phyloP scores from a whole-genome alignment of 768 basidiomycete species.

The Panellus pusillus region DNA sequence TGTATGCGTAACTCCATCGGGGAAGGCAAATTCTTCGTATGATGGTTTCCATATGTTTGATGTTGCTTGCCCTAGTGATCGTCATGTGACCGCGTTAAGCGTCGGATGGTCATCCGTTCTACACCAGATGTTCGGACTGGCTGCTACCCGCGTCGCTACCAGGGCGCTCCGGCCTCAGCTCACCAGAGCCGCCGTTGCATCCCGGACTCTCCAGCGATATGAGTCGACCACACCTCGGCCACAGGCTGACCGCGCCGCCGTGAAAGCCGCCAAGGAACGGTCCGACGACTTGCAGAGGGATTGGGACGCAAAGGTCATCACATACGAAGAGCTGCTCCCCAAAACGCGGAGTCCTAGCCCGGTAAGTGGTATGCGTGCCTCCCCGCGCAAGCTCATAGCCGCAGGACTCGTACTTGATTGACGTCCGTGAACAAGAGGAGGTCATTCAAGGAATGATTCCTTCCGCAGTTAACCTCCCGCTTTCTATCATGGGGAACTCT shows the following conservation, averaged over 20 bases:
- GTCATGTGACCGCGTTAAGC: no score
- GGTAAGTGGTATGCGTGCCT: conserved; percentile 34
- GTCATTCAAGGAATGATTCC: conserved; percentile 92
- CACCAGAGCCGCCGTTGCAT: conserved; percentile 20
- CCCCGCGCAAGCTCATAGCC: not conserved
- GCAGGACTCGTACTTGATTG: conserved; percentile 73
- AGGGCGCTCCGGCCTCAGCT: conserved; percentile 12
- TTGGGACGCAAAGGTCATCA: conserved; percentile 73
- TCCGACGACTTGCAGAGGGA: conserved; percentile 55
- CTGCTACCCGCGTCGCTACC: conserved; percentile 4
- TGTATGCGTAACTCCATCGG: not conserved
- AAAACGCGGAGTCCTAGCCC: conserved; percentile 73
- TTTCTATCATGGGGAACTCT: conserved; percentile 71
- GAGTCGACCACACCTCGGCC: conserved; percentile 23
- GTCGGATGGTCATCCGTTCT: not conserved
- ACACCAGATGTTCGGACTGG: conserved; percentile 13
- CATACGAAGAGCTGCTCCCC: conserved; percentile 81
- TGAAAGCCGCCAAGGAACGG: conserved; percentile 35
- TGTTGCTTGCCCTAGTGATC: no score
- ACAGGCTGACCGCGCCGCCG: conserved; percentile 32
- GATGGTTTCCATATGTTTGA: no score
- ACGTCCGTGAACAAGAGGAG: conserved; percentile 93
- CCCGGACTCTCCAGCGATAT: conserved; percentile 18
- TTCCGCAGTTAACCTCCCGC: conserved; percentile 85
- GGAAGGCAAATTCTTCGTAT: not conserved